Evolutionary conservation across 2,329 filamentous ascomycete genomes (phyloP).

Genomic region (Diplodia intermedia): DNA sequence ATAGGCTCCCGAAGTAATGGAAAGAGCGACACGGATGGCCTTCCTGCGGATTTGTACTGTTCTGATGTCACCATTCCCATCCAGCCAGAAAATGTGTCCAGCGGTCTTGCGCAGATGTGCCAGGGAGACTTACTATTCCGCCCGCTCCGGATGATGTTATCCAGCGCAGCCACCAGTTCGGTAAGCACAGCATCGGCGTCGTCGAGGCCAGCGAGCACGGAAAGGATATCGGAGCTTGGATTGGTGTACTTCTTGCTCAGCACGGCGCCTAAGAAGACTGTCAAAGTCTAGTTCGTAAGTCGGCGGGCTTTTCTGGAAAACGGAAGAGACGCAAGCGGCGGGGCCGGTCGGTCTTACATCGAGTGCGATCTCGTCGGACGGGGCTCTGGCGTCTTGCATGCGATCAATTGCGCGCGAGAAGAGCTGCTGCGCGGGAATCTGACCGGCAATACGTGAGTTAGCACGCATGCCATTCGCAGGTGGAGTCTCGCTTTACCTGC

Average conservation of each 20-base stretch:
- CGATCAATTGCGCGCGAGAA: conserved; percentile 75
- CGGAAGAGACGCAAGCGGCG: conserved; percentile 3
- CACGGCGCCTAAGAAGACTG: conserved; percentile 81
- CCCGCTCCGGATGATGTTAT: conserved; percentile 81
- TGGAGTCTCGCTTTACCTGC: conserved; percentile 59
- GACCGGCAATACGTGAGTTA: background rate
- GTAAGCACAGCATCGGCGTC: conserved; percentile 85
- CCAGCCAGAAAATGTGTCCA: background rate
- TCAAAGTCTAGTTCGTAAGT: conserved; percentile 75
- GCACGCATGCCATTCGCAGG: background rate
- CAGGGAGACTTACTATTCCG: conserved; percentile 64
- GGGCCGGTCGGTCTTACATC: conserved; percentile 67
- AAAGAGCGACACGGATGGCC: conserved; percentile 80
- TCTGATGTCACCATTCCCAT: background rate
- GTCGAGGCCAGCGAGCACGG: conserved; percentile 85
- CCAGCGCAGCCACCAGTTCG: conserved; percentile 83
- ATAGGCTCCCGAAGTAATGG: conserved; percentile 90
- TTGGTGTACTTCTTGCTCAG: conserved; percentile 92
- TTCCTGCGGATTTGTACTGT: conserved; percentile 77
- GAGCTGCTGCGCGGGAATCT: conserved; percentile 76
- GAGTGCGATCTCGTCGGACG: conserved; percentile 77
- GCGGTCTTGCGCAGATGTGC: background rate
- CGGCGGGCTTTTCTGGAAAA: conserved; percentile 37
- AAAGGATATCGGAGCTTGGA: conserved; percentile 92
- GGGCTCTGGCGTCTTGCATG: conserved; percentile 66